Base-by-base conservation (phyloP, 768 basidiomycete species). In the Lentinula edodes region DNA sequence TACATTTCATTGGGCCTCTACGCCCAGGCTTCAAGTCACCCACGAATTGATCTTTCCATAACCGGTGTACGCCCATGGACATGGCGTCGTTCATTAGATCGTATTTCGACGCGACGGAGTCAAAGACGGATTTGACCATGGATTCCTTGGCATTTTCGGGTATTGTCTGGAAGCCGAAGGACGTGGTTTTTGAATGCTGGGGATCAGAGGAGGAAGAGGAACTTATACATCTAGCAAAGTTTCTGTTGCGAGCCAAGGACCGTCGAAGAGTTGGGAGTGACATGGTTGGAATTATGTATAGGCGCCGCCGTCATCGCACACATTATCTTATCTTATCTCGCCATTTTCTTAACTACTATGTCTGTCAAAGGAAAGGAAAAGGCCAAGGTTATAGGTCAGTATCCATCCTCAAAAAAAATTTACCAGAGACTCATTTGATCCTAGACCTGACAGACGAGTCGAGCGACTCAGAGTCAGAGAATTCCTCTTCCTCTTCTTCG, bases 31-130 rank as follows among this genome's bases (percentile, higher is more conserved):
- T 82, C 63, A 98, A 74, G 0, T 80, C 75, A 1, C 85, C 82
- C 32, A 98, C 87, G 69, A 92, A 91, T 16, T 87, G 80, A 72
- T 98, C 95, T 75, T 98, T 99, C 97, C 97, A 99, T 23, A 99
- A 77, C 58, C 97, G 83, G 71, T 98, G 97, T 9, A 98, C 88
- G 39, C 97, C 97, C 63, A 98, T 75, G 3, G 97, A 98, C 73
- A 95, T 91, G n/a, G 95, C 93, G 71, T 98, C 97, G 79, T 99
- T 99, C 96, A 99, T 97, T 45, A 98, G 73, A 74, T 98, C 97
- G 75, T 99, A 99, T 50, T 84, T 89, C 39, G 92, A 89, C 46
- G 97, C 95, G 61, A 99, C 97, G 6, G 93, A 96, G 69, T 92
- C 87, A 76, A 99, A 99, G 56, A 99, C 95, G 65, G 83, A 84